Conservation (phyloP, 192 early-diverging fungal species). For the Diversispora epigaea region DNA sequence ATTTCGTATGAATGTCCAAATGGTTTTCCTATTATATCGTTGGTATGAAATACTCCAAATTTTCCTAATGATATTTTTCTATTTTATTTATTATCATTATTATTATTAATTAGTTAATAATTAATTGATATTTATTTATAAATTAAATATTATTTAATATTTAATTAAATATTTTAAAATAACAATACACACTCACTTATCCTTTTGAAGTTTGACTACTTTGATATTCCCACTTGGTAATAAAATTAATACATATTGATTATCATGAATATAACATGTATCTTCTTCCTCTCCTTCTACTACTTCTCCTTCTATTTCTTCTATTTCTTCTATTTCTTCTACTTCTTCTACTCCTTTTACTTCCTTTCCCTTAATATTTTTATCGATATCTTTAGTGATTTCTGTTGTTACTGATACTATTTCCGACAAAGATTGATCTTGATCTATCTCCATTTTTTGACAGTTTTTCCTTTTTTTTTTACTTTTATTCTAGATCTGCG, state of each 20-base stretch:
- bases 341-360: too few species aligned
- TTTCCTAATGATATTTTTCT: slow-evolving; percentile 78
- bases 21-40: slow-evolving; percentile 77
- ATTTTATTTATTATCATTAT: background rate
- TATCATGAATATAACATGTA: slow-evolving; percentile 44
- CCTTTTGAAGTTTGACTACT: slow-evolving; percentile 64
- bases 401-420: too few species aligned
- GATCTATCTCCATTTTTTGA: too few species aligned
- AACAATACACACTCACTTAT: slow-evolving; percentile 42
- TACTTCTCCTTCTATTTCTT: too few species aligned
- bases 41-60: slow-evolving; percentile 82
- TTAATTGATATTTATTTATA: background rate
- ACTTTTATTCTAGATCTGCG: too few species aligned
- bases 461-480: too few species aligned
- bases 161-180: background rate
- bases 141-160: background rate
- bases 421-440: too few species aligned
- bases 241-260: slow-evolving; percentile 70
- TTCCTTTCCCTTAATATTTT: too few species aligned
- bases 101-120: background rate
- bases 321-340: too few species aligned
- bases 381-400: too few species aligned
- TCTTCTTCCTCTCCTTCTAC: slow-evolving; percentile 9
- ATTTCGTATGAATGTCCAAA: slow-evolving; percentile 87
- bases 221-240: slow-evolving; percentile 87